These are phyloP conservation scores for Tetrahymena borealis DNA, from an alignment of 73 alveolate species.

Conservation along the genomic window DNA sequence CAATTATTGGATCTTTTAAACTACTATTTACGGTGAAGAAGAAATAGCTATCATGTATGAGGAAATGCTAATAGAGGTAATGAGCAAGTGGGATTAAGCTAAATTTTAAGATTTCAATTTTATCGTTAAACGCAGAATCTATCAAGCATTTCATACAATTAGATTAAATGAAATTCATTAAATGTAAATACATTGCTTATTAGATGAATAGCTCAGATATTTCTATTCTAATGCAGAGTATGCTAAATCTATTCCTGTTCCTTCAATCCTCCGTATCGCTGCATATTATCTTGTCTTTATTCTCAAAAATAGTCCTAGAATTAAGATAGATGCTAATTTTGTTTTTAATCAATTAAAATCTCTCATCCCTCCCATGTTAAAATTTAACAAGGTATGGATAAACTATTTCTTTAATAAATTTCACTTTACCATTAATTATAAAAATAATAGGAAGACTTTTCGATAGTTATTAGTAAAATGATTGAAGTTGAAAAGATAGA, in stretches of 20 bases:
- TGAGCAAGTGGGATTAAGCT: not conserved
- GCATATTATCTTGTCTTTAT: not conserved
- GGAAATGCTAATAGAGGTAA: not conserved
- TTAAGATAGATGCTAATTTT: not conserved
- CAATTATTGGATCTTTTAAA: not conserved
- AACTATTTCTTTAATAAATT: not conserved
- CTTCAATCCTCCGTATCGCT: not conserved
- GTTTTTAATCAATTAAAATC: not conserved
- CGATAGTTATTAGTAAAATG: not conserved
- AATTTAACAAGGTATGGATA: not conserved
- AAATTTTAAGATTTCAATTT: not conserved
- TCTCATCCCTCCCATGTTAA: not conserved
- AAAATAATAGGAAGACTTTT: not conserved
- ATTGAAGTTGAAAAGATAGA: not conserved
- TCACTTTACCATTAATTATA: too few relatives aligned
- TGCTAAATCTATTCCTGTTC: not conserved
- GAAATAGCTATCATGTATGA: not conserved
- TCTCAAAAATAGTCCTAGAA: not conserved
- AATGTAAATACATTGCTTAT: not conserved
- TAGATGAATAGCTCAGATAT: not conserved
- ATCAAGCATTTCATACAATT: not conserved
- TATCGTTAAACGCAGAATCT: not conserved
- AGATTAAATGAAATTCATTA: not conserved
- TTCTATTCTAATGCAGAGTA: not conserved
- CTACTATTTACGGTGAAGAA: not conserved